Conservation (phyloP, 306 rosid species). For the Datisca glomerata region DNA sequence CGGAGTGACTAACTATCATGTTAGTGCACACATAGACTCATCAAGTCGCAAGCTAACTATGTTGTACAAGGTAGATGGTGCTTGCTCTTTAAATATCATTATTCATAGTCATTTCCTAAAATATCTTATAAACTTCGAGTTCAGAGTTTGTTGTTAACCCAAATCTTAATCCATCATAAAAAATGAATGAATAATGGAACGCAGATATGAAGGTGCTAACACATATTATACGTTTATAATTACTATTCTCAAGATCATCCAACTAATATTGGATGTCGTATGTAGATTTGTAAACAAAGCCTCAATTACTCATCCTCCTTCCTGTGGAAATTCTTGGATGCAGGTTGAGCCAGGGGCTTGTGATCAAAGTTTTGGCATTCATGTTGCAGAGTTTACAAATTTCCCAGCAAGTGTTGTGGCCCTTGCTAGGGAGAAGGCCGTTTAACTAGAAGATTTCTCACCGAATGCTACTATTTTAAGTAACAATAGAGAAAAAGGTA, state of each 20-base stretch:
- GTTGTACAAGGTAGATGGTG: conserved; percentile 67
- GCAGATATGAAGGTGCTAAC: too few species aligned
- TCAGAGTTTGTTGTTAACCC: too few species aligned
- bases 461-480: conserved; percentile 31
- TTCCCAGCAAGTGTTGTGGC: conserved; percentile 86
- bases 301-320: conserved; percentile 10
- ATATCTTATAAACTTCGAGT: not conserved
- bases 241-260: not conserved
- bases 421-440: conserved; percentile 92
- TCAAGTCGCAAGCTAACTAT: conserved; percentile 85
- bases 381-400: conserved; percentile 94
- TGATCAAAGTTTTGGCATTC: conserved; percentile 98
- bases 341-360: conserved; percentile 98
- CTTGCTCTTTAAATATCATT: not conserved
- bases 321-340: conserved; percentile 1
- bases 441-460: conserved; percentile 91
- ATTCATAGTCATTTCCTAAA: not conserved
- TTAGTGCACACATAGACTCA: conserved; percentile 89
- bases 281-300: conserved; percentile 2
- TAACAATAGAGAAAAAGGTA: conserved; percentile 46
- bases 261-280: not conserved
- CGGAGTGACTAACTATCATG: conserved; percentile 88
- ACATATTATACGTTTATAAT: too few species aligned
- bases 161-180: too few species aligned
- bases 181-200: too few species aligned